Base-by-base conservation (phyloP, 2,329 filamentous ascomycete species). In the Paraphoma chrysanthemicola region DNA sequence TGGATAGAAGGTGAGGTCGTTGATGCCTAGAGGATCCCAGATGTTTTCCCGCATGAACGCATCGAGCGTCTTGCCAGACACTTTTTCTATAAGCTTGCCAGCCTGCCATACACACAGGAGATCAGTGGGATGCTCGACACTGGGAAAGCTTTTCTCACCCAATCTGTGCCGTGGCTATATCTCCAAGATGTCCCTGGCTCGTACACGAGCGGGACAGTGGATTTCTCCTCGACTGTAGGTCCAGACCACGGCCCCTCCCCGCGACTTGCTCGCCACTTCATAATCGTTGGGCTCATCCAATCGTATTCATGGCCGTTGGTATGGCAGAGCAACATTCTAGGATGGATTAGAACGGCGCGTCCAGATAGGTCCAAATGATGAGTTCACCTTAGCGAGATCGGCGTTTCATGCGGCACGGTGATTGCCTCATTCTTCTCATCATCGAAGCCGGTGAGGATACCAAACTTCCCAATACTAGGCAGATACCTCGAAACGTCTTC, bases 111-210 rank as follows among this genome's bases (percentile, higher is more conserved):
- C 2, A 23, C 77, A 14, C 9, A 10, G 10, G 33, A 36, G 7
- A 14, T 36, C 14, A 36, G 33, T 14, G 3, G 10, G 14, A 14
- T 6, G 10, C 33, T 36, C 2, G 14, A 23, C 23, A 5, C 23
- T 23, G 5, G 23, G 23, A 36, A 36, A 36, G 33, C 31, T 10
- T 36, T 36, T 36, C 33, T 36, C 14, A 36, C 33, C 33, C 77
- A 82, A 65, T 82, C 80, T 47, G 79, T 77, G 54, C 73, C 73
- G 31, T 74, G 76, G 80, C 70, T 63, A 51, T 89, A 89, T 51
- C 83, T 78, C 82, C 85, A 10, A 36, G 14, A 36, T 36, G 33
- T 80, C 0, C 87, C 86, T 0, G 88, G 87, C 57, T 90, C 85
- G 62, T 86, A 85, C 0, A 88, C 66, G 10, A 90, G 70, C 0